phyloP scores from a whole-genome alignment of 257 asterid genomes.

The Cynanchum wilfordii region DNA sequence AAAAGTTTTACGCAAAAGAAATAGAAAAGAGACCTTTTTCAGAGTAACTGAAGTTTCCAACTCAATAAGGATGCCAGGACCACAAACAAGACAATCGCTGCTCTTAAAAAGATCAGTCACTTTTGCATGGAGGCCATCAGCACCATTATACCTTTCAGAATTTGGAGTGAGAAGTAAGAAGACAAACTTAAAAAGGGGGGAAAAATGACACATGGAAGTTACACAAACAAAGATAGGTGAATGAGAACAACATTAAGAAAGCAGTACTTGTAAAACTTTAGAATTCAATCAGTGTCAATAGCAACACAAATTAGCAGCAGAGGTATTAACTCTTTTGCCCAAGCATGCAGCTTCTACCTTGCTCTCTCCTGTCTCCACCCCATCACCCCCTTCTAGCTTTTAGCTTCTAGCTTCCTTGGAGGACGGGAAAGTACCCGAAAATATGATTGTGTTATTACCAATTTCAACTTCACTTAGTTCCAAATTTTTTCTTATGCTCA shows the following conservation, averaged over 20 bases:
- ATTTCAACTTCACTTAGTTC: not conserved
- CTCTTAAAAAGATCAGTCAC: slow-evolving; percentile 88
- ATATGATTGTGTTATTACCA: not conserved
- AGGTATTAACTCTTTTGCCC: not conserved
- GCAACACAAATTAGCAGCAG: slow-evolving; percentile 2
- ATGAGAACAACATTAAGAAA: not conserved
- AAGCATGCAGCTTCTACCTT: not conserved
- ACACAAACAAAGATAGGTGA: not conserved
- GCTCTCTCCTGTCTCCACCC: not conserved
- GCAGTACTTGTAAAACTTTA: not conserved
- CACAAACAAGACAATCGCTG: slow-evolving; percentile 85
- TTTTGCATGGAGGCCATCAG: slow-evolving; percentile 88
- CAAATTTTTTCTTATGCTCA: not conserved
- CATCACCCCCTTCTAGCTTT: not conserved
- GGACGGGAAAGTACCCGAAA: not conserved
- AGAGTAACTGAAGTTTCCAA: slow-evolving; percentile 67
- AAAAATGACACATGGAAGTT: not conserved
- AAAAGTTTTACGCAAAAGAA: slow-evolving; percentile 12
- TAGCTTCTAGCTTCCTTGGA: not conserved
- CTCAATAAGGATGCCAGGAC: slow-evolving; percentile 96
- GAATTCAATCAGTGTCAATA: not conserved
- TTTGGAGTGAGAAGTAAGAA: slow-evolving; percentile 4
- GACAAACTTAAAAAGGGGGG: not conserved
- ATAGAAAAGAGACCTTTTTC: slow-evolving; percentile 50
- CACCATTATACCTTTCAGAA: slow-evolving; percentile 75